A percentile compares a stretch with the other conserved stretches of the same genome.
Conservation (phyloP, 371 early-diverging fungal genomes). For the Mucor plumbeus region DNA sequence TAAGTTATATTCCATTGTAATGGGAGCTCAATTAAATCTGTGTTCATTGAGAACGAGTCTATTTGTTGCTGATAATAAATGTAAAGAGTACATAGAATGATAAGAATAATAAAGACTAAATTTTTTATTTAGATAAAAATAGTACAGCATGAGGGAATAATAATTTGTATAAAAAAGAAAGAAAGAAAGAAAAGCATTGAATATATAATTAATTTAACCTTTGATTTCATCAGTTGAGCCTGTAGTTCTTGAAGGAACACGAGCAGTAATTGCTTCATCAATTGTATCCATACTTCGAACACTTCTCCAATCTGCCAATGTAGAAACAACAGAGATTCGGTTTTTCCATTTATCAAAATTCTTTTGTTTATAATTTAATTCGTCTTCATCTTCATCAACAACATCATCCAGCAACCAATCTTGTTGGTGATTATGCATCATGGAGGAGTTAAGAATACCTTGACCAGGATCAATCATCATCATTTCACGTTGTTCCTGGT, state of each 20-base stretch:
- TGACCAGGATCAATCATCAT: constrained; percentile 32
- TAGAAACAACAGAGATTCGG: constrained; percentile 51
- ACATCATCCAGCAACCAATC: constrained; percentile 32
- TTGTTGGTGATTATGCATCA: constrained; percentile 7
- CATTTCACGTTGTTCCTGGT: constrained; percentile 37
- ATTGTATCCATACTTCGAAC: constrained; percentile 51
- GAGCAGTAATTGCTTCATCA: constrained; percentile 49
- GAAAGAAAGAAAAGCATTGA: too few relatives aligned
- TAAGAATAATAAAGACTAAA: too few relatives aligned
- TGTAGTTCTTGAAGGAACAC: constrained; percentile 41
- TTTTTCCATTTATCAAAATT: constrained; percentile 55
- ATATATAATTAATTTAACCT: constrained; percentile 1
- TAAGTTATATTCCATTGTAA: too few relatives aligned
- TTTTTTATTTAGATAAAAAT: too few relatives aligned
- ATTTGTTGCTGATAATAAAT: too few relatives aligned
- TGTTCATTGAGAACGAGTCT: too few relatives aligned
- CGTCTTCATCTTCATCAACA: constrained; percentile 33
- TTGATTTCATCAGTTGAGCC: constrained; percentile 24
- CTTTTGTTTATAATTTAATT: constrained; percentile 31
- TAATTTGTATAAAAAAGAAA: too few relatives aligned
- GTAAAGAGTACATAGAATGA: too few relatives aligned
- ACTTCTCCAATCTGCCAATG: constrained; percentile 48
- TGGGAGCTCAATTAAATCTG: too few relatives aligned
- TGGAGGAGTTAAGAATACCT: not conserved
- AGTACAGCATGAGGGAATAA: not conserved